Base-by-base conservation (phyloP, 2,329 filamentous ascomycete genomes). In the Clonostachys rosea region DNA sequence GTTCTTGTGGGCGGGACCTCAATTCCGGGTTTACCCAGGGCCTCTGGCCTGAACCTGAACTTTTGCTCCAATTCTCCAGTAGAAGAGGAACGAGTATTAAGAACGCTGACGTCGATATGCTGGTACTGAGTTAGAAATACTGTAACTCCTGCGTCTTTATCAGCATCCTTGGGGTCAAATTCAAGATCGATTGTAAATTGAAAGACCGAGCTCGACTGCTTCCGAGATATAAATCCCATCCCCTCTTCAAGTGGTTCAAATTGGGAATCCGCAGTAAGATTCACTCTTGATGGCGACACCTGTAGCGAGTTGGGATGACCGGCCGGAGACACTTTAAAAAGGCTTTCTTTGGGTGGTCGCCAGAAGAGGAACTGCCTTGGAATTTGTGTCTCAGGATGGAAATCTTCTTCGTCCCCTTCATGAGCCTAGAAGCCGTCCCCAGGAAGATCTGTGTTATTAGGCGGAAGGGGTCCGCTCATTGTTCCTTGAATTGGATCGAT, bases 311-410 rank as follows among this genome's bases (percentile, higher is more conserved):
- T 61, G 0, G 65, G 61, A 47, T 73, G 68, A 0, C 61, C 70
- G 0, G 52, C 55, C 1, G 68, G 67, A 2, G 73, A 81, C 14
- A 75, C 52, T 3, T 59, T 64, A 64, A 72, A 83, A 45, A 64
- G 68, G 36, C 58, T 61, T 0, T 65, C 54, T 33, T 69, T 64
- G 2, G 78, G 79, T 11, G 71, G 76, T 5, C 81, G 69, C 68
- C 79, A 81, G 64, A 78, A 69, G 3, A 76, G 70, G 51, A 83
- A 77, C 53, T 83, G 75, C 1, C 65, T 63, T 4, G 79, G 78
- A 1, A 83, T 59, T 0, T 56, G 53, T 1, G 67, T 67, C 0
- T 65, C 65, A 0, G 69, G 64, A 9, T 61, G 52, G 55, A 83
- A 82, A 24, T 71, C 66, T 42, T 76, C 61, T 10, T 57, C 52